phyloP scores from a whole-genome alignment of 2,329 filamentous ascomycete species.

The Pseudogymnoascus sp. region DNA sequence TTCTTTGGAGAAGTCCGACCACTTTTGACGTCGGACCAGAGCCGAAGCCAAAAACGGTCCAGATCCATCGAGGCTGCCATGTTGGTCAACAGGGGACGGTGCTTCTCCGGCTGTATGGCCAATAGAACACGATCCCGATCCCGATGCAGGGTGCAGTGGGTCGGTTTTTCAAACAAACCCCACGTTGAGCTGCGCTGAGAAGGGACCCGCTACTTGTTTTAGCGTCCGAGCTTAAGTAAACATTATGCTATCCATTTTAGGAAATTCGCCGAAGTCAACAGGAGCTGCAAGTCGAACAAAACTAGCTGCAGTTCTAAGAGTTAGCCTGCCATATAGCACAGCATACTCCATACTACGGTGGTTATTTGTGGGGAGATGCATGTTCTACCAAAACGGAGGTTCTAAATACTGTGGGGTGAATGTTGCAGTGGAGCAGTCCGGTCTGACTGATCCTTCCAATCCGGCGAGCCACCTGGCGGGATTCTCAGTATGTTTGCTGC shows the following conservation, averaged over 20 bases:
- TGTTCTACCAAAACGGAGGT: background rate
- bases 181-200: background rate
- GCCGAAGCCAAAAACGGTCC: background rate
- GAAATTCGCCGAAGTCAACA: conserved; percentile 1
- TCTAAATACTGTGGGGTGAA: background rate
- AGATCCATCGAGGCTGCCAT: background rate
- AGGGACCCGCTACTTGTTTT: background rate
- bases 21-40: background rate
- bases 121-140: background rate
- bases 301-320: background rate
- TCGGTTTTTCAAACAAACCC: background rate
- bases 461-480: background rate
- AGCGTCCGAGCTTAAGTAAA: background rate
- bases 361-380: background rate
- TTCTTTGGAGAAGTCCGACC: background rate
- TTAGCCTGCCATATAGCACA: background rate
- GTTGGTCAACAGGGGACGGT: background rate
- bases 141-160: background rate
- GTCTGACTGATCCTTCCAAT: background rate
- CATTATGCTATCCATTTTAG: background rate
- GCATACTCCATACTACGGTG: background rate
- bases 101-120: background rate
- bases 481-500: background rate
- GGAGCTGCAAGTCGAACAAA: background rate
- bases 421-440: background rate